A percentile compares a stretch with the other conserved stretches of the same genome.
phyloP scores from a whole-genome alignment of 2,329 filamentous ascomycete species.

The Cladosporium oxysporum region DNA sequence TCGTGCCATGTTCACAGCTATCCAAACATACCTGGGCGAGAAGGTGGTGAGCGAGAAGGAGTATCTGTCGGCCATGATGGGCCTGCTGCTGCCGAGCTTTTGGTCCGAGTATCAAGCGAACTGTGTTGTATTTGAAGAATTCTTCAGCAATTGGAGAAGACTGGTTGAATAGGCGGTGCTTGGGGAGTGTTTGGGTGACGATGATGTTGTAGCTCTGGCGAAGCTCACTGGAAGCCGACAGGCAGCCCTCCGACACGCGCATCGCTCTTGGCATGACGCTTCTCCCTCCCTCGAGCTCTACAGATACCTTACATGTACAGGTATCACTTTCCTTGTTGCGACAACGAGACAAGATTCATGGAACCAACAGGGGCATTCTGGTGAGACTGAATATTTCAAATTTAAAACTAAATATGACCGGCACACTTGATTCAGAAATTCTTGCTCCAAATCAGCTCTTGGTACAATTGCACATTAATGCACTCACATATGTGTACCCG shows the following conservation, averaged over 20 bases:
- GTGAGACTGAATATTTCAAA: not conserved
- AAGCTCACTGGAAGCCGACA: slow-evolving; percentile 12
- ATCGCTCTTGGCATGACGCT: slow-evolving; percentile 11
- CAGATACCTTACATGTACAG: not conserved
- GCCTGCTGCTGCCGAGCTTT: slow-evolving; percentile 21
- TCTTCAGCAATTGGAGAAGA: not conserved
- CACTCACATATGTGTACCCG: not conserved
- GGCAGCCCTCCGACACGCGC: not conserved
- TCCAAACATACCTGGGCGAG: slow-evolving; percentile 82
- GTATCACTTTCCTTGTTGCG: not conserved
- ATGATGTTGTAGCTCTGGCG: slow-evolving; percentile 15
- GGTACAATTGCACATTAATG: not conserved
- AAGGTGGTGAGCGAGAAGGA: slow-evolving; percentile 99
- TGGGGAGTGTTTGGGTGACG: not conserved
- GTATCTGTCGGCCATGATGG: slow-evolving; percentile 92
- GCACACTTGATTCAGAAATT: not conserved
- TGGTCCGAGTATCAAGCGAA: not conserved
- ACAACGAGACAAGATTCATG: not conserved
- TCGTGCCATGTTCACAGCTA: not conserved
- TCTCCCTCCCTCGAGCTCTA: not conserved
- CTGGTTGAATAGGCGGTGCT: not conserved
- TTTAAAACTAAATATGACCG: not conserved
- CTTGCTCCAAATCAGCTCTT: not conserved
- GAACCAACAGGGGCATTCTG: not conserved
- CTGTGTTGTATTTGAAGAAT: not conserved